Evolutionary conservation across 2,329 filamentous ascomycete species (phyloP).

Genomic region (Keithomyces neogunnii): DNA sequence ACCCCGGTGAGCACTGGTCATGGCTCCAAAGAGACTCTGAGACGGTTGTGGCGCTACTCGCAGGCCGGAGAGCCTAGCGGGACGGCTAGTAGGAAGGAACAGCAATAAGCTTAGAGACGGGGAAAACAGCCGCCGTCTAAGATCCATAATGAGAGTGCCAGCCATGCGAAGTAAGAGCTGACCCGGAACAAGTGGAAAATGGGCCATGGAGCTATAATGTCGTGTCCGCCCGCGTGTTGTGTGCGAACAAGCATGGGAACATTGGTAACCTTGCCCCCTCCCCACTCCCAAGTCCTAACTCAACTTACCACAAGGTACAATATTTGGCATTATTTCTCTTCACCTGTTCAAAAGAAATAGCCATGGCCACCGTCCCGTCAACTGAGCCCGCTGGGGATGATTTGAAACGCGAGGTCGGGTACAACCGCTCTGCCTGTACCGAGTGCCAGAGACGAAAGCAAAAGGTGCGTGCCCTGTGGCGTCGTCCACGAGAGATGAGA

Average conservation of each 20-base stretch:
- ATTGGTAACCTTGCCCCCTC: background rate
- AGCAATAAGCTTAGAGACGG: background rate
- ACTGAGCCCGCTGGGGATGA: background rate
- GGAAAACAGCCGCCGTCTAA: too few relatives aligned
- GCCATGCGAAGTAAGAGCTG: background rate
- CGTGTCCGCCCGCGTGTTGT: background rate
- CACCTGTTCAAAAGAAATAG: background rate
- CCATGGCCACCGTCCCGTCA: background rate
- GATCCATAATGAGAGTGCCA: background rate
- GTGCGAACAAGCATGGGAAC: background rate
- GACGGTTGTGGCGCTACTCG: background rate
- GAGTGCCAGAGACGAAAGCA: conserved; percentile 33
- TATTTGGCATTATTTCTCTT: background rate
- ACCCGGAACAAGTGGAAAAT: background rate
- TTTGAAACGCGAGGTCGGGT: conserved; percentile 6
- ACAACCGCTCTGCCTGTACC: conserved; percentile 29
- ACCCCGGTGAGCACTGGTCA: background rate
- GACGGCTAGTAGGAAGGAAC: background rate
- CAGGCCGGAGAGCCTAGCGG: background rate
- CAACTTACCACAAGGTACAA: background rate
- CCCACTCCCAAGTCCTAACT: background rate
- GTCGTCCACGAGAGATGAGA: background rate
- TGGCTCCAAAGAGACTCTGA: too few relatives aligned
- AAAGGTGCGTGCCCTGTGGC: conserved; percentile 17
- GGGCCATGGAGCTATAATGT: background rate